Evolutionary conservation across 495 filamentous ascomycete species (phyloP), one percentile per base, ranked within the genome.

Genomic region (Daldinia loculata): DNA sequence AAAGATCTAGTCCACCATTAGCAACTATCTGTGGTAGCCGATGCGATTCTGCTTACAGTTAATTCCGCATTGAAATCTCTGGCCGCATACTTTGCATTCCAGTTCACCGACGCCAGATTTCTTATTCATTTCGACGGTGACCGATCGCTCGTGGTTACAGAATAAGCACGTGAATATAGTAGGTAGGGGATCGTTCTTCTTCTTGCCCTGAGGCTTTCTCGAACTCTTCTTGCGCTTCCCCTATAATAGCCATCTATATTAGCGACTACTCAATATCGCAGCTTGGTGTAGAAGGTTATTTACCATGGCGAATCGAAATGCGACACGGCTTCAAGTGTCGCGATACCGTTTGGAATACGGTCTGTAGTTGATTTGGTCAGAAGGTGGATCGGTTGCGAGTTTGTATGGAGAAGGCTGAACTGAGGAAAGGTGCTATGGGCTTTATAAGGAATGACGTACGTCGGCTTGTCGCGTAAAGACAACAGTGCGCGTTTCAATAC

Each of bases 201-300:
- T 93, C 27, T 91, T 89, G 58, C 90, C 92, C 76, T 91, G 88
- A 1, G 93, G 94, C 80, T 93, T 92, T 70, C 90, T 85, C 66
- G 92, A 89, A 30, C 91, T 91, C 89, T 96, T 96, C 91, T 98
- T 98, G 77, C 95, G 91, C 84, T 99, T 99, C 60, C 95, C 95
- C 92, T 75, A 27, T 59, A 60, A n/a, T 30, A 14, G 22, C 29
- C n/a, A 19, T 56, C 12, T 9, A 48, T 34, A 65, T 71, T 39
- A 67, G 61, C 14, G 30, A 26, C 45, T 48, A 4, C 12, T 17
- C 5, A 6, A 43, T 14, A 4, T 11, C 4, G 36, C 26, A 22
- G 24, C 2, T 22, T 17, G 53, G 53, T 24, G 15, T 2, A 53
- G 15, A 26, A 53, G 19, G 43, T 2, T 22, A 50, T 32, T 45